phyloP scores from a whole-genome alignment of 23 red algal genomes.

The Gracilariopsis chorda region DNA sequence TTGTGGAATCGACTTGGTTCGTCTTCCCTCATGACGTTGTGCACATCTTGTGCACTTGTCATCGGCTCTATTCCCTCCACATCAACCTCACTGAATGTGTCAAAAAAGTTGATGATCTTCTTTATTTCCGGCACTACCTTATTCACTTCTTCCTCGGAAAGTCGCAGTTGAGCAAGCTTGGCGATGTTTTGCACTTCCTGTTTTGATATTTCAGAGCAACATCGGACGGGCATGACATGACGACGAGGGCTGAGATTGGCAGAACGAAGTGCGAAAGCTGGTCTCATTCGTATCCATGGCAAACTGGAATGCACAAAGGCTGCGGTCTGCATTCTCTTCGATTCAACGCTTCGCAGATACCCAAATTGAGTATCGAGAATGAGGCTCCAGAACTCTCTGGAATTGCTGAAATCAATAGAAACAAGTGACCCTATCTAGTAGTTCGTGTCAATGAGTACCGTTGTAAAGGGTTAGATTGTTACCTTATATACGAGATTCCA shows the following conservation, averaged over 20 bases:
- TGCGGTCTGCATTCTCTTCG: too few relatives aligned
- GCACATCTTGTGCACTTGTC: background rate
- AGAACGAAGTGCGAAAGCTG: background rate
- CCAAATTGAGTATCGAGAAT: too few relatives aligned
- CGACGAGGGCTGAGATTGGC: background rate
- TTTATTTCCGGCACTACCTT: constrained; percentile 37
- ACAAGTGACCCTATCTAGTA: too few relatives aligned
- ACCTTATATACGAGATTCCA: too few relatives aligned
- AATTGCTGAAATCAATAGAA: too few relatives aligned
- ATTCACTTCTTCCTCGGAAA: constrained; percentile 34
- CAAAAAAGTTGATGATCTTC: constrained; percentile 49
- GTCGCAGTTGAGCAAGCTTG: constrained; percentile 34
- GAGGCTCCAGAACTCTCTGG: too few relatives aligned
- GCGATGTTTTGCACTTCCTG: constrained; percentile 32
- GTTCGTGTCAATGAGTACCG: too few relatives aligned
- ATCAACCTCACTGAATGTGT: constrained; percentile 46
- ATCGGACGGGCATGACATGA: background rate
- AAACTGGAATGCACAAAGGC: background rate
- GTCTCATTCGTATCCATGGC: background rate
- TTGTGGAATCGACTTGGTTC: constrained; percentile 29
- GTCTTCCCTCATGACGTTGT: constrained; percentile 57
- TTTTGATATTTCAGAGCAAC: constrained; percentile 5
- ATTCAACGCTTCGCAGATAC: too few relatives aligned
- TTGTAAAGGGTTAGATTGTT: too few relatives aligned
- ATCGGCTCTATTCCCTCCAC: constrained; percentile 62